These are phyloP conservation scores for Penicillium sp. DNA, from an alignment of 2,329 filamentous ascomycete species.

Conservation along the genomic window DNA sequence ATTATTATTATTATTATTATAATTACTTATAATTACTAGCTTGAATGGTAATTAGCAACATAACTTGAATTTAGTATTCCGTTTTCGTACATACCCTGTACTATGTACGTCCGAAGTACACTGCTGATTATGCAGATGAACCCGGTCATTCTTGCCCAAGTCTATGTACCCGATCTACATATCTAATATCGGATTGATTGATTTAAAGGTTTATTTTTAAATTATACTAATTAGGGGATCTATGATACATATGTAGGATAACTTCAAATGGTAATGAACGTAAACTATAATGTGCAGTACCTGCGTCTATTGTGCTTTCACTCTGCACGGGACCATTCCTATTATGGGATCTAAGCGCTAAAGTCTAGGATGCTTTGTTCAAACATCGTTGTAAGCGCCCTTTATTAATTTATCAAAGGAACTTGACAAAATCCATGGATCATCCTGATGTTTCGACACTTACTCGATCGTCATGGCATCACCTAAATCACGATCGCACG, in stretches of 20 bases:
- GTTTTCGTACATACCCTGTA: neutral
- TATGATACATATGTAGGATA: neutral
- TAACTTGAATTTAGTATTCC: neutral
- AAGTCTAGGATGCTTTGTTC: neutral
- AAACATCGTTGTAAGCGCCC: neutral
- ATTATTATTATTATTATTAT: neutral
- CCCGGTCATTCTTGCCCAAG: conserved; percentile 2
- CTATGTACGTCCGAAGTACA: neutral
- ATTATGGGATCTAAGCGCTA: neutral
- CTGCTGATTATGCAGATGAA: neutral
- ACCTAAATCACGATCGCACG: conserved; percentile 6
- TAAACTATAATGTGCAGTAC: neutral
- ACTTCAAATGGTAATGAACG: neutral
- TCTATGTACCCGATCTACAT: neutral
- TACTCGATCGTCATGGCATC: conserved; percentile 11
- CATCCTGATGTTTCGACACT: neutral
- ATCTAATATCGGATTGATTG: no score
- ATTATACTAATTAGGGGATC: no score
- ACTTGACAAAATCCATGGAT: neutral
- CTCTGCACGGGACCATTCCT: neutral
- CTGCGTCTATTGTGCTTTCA: neutral
- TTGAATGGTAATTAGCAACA: neutral
- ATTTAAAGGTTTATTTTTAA: no score
- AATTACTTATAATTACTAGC: neutral
- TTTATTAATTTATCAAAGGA: neutral